A percentile compares a stretch with the other conserved stretches of the same genome.
Evolutionary conservation across 306 rosid species (phyloP).

Genomic region (Fragaria vesca): DNA sequence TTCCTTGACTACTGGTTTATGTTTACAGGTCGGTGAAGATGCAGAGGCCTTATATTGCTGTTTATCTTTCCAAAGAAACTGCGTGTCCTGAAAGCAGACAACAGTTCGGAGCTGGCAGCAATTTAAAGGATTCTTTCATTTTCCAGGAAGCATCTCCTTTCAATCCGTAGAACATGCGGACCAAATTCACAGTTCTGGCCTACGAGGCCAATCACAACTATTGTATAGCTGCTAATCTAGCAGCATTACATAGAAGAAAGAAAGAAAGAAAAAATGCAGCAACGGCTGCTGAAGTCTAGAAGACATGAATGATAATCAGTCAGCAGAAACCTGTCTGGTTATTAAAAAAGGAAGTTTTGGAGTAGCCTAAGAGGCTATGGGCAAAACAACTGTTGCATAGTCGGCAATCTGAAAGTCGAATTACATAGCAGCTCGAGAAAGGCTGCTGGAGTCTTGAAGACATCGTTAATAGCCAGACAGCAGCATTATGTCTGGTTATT

Average conservation of each 20-base stretch:
- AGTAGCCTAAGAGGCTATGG: neutral
- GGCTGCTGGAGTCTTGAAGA: neutral
- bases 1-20: constrained; percentile 17
- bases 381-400: neutral
- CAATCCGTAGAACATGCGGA: neutral
- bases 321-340: neutral
- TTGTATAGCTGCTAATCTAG: neutral
- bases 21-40: constrained; percentile 40
- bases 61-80: neutral
- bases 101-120: neutral
- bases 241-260: neutral
- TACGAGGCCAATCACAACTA: neutral
- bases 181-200: neutral
- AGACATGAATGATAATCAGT: neutral
- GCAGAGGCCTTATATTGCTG: neutral
- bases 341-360: neutral
- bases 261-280: neutral
- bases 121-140: neutral
- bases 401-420: neutral
- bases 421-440: neutral
- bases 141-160: neutral
- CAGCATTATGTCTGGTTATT: neutral
- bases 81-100: neutral
- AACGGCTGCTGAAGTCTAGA: neutral
- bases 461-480: neutral